These are phyloP conservation scores for Hanseniaspora clermontiae DNA, from an alignment of 805 yeast species.

Conservation along the genomic window DNA sequence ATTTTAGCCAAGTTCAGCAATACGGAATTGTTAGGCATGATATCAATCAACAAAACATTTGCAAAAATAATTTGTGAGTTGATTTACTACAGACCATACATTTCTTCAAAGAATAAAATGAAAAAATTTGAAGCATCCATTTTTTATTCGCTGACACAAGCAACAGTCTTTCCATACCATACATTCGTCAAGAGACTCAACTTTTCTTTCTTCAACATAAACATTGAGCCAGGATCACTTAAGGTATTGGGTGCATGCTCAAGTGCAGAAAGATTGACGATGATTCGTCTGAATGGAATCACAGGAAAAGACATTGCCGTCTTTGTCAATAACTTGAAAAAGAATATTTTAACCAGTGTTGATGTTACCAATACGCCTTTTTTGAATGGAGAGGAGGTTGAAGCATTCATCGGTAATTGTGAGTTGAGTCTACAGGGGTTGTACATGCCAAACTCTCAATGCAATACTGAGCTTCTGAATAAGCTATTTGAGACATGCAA, in stretches of 20 bases:
- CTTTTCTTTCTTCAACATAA: slow-evolving; percentile 4
- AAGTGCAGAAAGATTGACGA: slow-evolving; percentile 5
- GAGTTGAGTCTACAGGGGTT: slow-evolving; percentile 6
- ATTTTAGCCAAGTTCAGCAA: slow-evolving; percentile 1
- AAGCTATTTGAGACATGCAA: background rate
- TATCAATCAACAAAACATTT: background rate
- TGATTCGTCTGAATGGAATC: background rate
- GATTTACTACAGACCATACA: slow-evolving; percentile 10
- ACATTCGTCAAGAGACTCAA: slow-evolving; percentile 6
- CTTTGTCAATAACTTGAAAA: background rate
- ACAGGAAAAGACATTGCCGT: background rate
- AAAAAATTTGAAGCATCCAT: slow-evolving; percentile 2
- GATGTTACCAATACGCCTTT: slow-evolving; percentile 2
- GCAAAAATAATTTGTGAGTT: slow-evolving; percentile 3
- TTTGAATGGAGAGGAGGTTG: background rate
- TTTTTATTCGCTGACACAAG: slow-evolving; percentile 1
- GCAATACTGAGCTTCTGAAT: background rate
- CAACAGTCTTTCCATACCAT: slow-evolving; percentile 4
- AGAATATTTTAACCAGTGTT: slow-evolving; percentile 8
- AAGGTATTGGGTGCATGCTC: background rate
- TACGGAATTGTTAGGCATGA: background rate
- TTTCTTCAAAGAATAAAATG: background rate
- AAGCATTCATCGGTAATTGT: slow-evolving; percentile 2
- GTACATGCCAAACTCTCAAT: slow-evolving; percentile 2
- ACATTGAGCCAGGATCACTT: background rate